Evolutionary conservation across 176 grass and related monocot genomes (phyloP).

Genomic region (Eremochloa ophiuroides): DNA sequence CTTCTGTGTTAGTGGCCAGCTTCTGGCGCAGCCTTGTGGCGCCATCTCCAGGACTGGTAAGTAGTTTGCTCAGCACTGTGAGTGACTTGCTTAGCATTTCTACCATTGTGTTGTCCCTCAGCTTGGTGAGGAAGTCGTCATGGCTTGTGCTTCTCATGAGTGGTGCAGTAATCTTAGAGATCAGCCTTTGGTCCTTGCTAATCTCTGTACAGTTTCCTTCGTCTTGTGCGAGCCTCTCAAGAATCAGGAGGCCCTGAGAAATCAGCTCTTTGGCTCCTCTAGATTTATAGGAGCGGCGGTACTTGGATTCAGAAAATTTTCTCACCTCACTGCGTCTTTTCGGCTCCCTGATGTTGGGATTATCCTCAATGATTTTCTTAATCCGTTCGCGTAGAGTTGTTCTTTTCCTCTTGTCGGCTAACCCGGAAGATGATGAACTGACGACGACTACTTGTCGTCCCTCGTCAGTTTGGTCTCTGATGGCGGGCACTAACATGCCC

Average conservation of each 20-base stretch:
- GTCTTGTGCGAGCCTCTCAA: not conserved
- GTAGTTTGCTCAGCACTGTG: not conserved
- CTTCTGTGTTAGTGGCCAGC: not conserved
- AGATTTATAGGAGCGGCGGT: not conserved
- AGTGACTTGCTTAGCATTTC: not conserved
- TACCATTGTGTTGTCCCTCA: not conserved
- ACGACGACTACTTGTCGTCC: no score
- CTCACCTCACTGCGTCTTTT: no score
- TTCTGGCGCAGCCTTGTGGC: not conserved
- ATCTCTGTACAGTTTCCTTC: not conserved
- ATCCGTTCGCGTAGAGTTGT: no score
- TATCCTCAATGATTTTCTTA: no score
- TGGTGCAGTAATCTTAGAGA: not conserved
- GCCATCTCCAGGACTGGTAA: not conserved
- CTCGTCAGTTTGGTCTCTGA: no score
- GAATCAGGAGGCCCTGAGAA: slow-evolving; percentile 9
- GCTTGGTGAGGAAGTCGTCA: not conserved
- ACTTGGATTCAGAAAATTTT: no score
- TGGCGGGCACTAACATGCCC: no score
- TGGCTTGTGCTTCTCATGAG: not conserved
- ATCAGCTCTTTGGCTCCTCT: not conserved
- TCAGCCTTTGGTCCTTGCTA: not conserved
- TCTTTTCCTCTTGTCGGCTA: no score
- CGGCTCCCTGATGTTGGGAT: no score
- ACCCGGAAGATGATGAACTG: no score